Base-by-base conservation (phyloP, 306 rosid genomes). In the Crotalaria pallida region DNA sequence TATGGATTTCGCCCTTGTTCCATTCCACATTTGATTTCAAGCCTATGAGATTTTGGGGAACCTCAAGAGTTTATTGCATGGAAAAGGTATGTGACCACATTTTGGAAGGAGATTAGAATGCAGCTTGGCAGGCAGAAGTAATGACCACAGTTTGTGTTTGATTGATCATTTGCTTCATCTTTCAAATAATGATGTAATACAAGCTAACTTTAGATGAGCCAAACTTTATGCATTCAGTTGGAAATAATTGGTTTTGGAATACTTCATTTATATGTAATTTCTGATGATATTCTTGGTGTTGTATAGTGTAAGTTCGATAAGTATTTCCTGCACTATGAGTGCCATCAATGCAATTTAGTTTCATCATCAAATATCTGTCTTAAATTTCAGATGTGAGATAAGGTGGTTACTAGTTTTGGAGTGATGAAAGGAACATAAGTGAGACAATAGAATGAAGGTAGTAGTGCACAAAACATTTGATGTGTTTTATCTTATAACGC, bases 81-180 rank as follows among this genome's bases (percentile, higher is more conserved):
- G 88, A 75, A 0, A 72, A 81, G 70, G 34, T 81, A n/a, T 63
- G 44, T 11, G 83, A 59, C 4, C 44, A 18, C 8, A 51, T n/a
- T 22, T 31, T 45, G 47, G 36, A 19, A 1, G 47, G 36, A 19
- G 3, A 0, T 4, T 1, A 58, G 58, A 31, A 78, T 49, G 63
- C 12, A 2, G 10, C 0, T 11, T 8, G 82, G 82, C 16, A 36
- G 77, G 36, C 24, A 4, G 36, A 31, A 31, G 5, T 40, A 2
- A 21, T 65, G 67, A 24, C 27, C 57, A 50, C 11, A 0, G 8
- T 17, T 17, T n/a, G 7, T 47, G 22, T 2, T 47, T 47, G 5
- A 15, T 47, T 47, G 22, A 17, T 45, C 51, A 2, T 47, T 8
- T 15, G 22, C 22, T n/a, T 47, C 10, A 15, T 5, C 52, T 43